phyloP scores from a whole-genome alignment of 179 eudicot species.

The Drosera spatulata region DNA sequence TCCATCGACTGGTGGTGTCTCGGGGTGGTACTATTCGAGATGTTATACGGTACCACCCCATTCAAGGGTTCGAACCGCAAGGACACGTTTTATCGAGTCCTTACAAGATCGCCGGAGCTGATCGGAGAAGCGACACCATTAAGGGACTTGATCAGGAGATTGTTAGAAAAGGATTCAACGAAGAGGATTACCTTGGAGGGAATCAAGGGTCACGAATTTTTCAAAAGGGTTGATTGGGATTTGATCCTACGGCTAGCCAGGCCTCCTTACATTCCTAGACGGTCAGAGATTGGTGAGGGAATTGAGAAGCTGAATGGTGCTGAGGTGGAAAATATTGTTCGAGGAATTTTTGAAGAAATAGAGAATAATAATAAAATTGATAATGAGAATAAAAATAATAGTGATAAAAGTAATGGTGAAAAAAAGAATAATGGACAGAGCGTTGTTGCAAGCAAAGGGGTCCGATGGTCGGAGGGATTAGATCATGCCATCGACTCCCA shows the following conservation, averaged over 20 bases:
- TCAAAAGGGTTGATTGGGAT: constrained; percentile 65
- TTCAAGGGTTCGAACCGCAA: constrained; percentile 57
- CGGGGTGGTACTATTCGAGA: constrained; percentile 61
- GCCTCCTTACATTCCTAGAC: constrained; percentile 59
- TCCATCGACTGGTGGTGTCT: constrained; percentile 92
- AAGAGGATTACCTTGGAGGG: constrained; percentile 60
- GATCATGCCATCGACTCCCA: too few species aligned
- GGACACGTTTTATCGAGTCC: constrained; percentile 52
- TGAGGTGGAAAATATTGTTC: too few species aligned
- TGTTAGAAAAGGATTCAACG: constrained; percentile 59
- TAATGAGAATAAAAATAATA: too few species aligned
- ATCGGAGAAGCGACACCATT: constrained; percentile 36
- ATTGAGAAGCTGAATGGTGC: too few species aligned
- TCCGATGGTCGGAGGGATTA: too few species aligned
- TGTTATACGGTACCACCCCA: constrained; percentile 79
- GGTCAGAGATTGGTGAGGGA: too few species aligned
- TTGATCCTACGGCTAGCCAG: constrained; percentile 49
- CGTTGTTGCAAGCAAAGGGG: too few species aligned
- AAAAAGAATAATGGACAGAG: too few species aligned
- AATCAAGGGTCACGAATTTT: constrained; percentile 61
- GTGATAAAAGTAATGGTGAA: too few species aligned
- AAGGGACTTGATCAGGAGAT: constrained; percentile 47
- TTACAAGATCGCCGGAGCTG: constrained; percentile 32
- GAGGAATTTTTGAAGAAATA: too few species aligned
- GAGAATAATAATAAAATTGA: too few species aligned